A percentile compares a stretch with the other conserved stretches of the same genome.
Conservation (phyloP, 306 rosid species). For the Nissolia schottii region DNA sequence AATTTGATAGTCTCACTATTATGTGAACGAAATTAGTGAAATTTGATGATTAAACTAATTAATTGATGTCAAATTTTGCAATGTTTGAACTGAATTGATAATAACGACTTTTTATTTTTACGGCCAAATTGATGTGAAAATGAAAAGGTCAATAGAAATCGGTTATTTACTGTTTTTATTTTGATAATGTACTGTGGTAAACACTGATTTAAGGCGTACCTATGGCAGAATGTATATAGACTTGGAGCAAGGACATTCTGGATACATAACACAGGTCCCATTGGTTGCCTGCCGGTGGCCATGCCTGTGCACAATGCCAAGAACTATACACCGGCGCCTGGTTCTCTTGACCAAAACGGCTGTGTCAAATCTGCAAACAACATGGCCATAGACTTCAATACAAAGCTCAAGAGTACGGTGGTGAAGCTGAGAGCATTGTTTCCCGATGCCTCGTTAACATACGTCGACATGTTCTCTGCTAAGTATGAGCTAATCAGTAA, state of each 20-base stretch:
- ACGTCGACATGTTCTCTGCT: conserved; percentile 70
- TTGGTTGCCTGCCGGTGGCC: conserved; percentile 63
- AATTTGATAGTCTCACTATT: too few species aligned
- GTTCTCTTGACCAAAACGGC: conserved; percentile 50
- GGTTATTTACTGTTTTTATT: too few species aligned
- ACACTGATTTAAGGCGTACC: neutral
- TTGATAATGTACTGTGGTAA: neutral
- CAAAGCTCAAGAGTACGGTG: conserved; percentile 43
- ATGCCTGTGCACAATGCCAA: conserved; percentile 38
- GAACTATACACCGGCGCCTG: conserved; percentile 16
- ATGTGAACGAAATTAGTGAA: too few species aligned
- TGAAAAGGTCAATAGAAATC: too few species aligned
- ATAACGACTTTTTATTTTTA: too few species aligned
- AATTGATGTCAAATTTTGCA: too few species aligned
- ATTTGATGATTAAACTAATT: too few species aligned
- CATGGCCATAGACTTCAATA: conserved; percentile 61
- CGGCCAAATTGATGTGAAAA: too few species aligned
- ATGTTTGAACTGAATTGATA: too few species aligned
- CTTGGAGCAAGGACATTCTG: conserved; percentile 70
- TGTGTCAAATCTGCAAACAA: conserved; percentile 57
- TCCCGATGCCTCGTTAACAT: conserved; percentile 48
- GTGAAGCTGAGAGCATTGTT: conserved; percentile 39
- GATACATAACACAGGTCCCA: conserved; percentile 87
- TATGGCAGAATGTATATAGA: conserved; percentile 38
- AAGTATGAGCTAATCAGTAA: conserved; percentile 53